phyloP scores from a whole-genome alignment of 495 filamentous ascomycete genomes.

The Apodospora peruviana region DNA sequence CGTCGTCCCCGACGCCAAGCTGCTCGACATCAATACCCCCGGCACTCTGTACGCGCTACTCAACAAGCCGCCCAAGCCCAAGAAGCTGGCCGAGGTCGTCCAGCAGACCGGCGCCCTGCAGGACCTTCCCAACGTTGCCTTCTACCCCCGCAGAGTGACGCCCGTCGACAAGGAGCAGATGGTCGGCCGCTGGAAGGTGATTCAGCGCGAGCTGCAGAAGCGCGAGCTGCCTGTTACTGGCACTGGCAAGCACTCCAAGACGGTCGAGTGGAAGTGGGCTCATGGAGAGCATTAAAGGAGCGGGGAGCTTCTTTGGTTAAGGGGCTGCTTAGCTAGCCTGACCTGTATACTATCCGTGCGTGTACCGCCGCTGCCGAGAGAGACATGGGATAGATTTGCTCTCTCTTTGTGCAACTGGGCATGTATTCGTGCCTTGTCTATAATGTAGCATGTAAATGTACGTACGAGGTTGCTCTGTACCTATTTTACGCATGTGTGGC shows the following conservation, averaged over 20 bases:
- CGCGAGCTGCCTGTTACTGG: constrained; percentile 50
- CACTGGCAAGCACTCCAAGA: constrained; percentile 17
- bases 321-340: neutral
- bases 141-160: constrained; percentile 55
- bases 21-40: constrained; percentile 49
- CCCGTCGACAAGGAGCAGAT: constrained; percentile 66
- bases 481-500: neutral
- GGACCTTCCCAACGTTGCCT: constrained; percentile 62
- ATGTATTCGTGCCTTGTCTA: too few species aligned
- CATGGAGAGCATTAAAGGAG: constrained; percentile 9
- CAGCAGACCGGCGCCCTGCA: constrained; percentile 36
- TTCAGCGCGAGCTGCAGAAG: constrained; percentile 63
- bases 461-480: neutral
- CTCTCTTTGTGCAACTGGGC: too few species aligned
- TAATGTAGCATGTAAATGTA: constrained; percentile 13
- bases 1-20: constrained; percentile 61
- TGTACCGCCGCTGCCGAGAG: too few species aligned
- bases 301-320: neutral
- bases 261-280: constrained; percentile 26
- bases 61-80: constrained; percentile 52
- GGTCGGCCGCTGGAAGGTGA: constrained; percentile 79
- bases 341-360: constrained; percentile 4
- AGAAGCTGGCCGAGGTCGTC: constrained; percentile 44
- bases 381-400: too few species aligned
- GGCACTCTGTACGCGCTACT: constrained; percentile 50